Evolutionary conservation across 2,329 filamentous ascomycete species (phyloP), one percentile per base, ranked within the genome.

Genomic region (Aspergillus sp.): DNA sequence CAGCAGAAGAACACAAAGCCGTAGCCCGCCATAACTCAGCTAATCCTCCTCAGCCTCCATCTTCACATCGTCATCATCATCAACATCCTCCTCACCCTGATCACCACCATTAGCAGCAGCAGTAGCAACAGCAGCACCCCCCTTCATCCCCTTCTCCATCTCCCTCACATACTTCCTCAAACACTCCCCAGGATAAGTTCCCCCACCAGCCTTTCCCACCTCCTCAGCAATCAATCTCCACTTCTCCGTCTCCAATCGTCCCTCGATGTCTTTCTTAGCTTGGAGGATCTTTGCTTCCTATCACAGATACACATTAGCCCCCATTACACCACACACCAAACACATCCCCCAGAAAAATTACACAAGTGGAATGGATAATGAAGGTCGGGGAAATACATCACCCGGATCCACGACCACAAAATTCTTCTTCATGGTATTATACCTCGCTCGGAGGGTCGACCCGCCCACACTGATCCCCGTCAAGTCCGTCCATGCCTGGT

Each of bases 211-310:
- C 7, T 65, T 61, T 21, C 67, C 67, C 56, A 80, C 68, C 7
- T 65, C 61, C 11, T 73, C 66, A 0, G 75, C 67, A 38, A 81
- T 75, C 38, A 71, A 62, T 8, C 63, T 60, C 78, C 78, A 80
- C 59, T 79, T 79, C 41, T 75, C 71, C 23, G 57, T 61, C 54
- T 77, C 73, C 54, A 78, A 77, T 44, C 71, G 71, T 4, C 71
- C 71, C 57, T 80, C 78, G 21, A 80, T 65, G 11, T 77, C 71
- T 47, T 71, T 71, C 61, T 80, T 80, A 21, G 68, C 64, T 41
- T 72, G 62, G 3, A 79, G 54, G 21, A 80, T 60, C 8, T 60
- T 68, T 4, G 61, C 61, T 49, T 71, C 72, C 72, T 74, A 54
- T 36, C 13, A 27, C 25, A 19, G 17, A 19, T 19, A 19, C 17